Conservation (phyloP, 768 basidiomycete genomes). For the Mycena chlorophos region DNA sequence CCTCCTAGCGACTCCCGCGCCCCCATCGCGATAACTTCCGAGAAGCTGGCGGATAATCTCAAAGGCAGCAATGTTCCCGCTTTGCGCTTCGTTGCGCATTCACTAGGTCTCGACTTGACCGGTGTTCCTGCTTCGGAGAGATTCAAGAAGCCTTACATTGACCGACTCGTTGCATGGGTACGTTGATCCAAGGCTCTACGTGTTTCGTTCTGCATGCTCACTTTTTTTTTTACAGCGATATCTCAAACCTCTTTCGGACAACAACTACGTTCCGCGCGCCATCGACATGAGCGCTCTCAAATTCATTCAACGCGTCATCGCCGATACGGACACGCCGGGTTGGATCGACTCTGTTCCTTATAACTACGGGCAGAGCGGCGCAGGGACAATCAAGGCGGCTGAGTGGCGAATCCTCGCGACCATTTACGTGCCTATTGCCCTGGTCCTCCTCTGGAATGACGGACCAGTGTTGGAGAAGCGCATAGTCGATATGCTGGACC, state of each 20-base stretch:
- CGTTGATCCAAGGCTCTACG: neutral
- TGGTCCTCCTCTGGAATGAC: constrained; percentile 24
- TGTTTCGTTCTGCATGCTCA: neutral
- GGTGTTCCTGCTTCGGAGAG: neutral
- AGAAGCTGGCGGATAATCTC: neutral
- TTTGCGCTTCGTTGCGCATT: constrained; percentile 2
- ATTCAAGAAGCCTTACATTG: neutral
- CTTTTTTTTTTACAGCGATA: neutral
- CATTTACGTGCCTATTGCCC: constrained; percentile 25
- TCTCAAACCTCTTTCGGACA: constrained; percentile 1
- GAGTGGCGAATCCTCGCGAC: constrained; percentile 24
- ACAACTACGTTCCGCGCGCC: neutral
- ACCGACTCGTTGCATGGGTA: constrained; percentile 3
- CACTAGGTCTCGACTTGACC: constrained; percentile 2
- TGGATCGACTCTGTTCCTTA: constrained; percentile 13
- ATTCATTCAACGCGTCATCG: neutral
- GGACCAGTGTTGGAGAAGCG: neutral
- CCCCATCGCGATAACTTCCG: neutral
- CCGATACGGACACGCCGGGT: neutral
- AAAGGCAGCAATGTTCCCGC: neutral
- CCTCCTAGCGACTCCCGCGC: neutral
- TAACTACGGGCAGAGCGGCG: constrained; percentile 17
- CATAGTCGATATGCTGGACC: constrained; percentile 19
- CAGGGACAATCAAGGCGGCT: constrained; percentile 29
- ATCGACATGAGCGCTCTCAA: neutral